phyloP scores from a whole-genome alignment of 2,329 filamentous ascomycete genomes.

The Monascus ruber region DNA sequence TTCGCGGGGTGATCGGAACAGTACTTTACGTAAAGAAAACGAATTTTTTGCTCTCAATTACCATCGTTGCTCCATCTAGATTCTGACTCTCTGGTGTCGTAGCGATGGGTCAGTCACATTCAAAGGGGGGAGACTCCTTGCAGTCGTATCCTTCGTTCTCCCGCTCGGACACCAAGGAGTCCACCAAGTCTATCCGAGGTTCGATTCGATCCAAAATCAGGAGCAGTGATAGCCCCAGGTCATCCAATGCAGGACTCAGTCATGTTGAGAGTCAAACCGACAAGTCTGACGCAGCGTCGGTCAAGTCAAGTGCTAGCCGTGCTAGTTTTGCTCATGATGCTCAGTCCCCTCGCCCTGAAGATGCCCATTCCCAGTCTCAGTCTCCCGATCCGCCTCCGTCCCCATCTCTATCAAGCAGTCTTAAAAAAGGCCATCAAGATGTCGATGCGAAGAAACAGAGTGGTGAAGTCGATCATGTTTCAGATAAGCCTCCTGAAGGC shows the following conservation, averaged over 20 bases:
- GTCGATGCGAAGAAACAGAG: conserved; percentile 69
- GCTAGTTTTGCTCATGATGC: conserved; percentile 17
- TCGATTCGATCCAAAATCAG: conserved; percentile 74
- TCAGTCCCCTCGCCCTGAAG: conserved; percentile 29
- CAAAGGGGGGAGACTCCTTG: conserved; percentile 51
- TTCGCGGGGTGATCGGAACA: too few relatives aligned
- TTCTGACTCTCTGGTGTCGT: conserved; percentile 16
- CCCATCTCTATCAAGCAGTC: conserved; percentile 65
- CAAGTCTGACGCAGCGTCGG: conserved; percentile 62
- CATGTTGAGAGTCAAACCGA: conserved; percentile 48
- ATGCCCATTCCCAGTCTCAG: conserved; percentile 35
- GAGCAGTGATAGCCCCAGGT: conserved; percentile 65
- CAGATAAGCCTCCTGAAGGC: conserved; percentile 72
- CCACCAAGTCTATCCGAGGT: conserved; percentile 70
- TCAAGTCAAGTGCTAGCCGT: conserved; percentile 55
- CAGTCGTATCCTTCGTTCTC: conserved; percentile 86
- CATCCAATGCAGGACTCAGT: conserved; percentile 54
- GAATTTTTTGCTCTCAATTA: too few relatives aligned
- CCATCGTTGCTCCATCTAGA: too few relatives aligned
- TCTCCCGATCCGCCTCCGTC: conserved; percentile 63
- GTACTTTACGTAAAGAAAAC: too few relatives aligned
- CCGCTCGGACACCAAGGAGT: conserved; percentile 87
- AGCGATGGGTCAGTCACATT: conserved; percentile 42
- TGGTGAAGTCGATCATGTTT: conserved; percentile 89
- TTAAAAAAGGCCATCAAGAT: conserved; percentile 63